phyloP scores from a whole-genome alignment of 208 protist genomes.

The Trypanosoma avium region DNA sequence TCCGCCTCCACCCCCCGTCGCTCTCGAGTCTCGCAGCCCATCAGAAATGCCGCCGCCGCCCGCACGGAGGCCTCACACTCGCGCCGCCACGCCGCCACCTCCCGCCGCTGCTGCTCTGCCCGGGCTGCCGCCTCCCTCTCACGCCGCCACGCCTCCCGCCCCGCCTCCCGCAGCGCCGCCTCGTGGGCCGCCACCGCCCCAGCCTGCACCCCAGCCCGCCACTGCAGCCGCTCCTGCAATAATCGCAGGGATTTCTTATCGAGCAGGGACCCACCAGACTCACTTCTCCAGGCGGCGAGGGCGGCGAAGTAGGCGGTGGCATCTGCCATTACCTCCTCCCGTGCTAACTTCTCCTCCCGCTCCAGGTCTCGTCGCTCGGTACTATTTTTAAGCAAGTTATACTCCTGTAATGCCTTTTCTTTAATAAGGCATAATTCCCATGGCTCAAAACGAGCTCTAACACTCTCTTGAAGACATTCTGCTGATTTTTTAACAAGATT shows the following conservation, averaged over 20 bases:
- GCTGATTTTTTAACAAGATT: background rate
- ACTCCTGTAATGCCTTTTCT: conserved; percentile 29
- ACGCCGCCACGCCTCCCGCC: conserved; percentile 54
- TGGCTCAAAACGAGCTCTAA: conserved; percentile 10
- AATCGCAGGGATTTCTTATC: background rate
- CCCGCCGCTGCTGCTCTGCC: conserved; percentile 12
- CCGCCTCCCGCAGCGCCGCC: conserved; percentile 39
- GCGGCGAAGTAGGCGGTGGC: conserved; percentile 20
- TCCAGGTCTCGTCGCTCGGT: conserved; percentile 21
- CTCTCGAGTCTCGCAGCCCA: conserved; percentile 37
- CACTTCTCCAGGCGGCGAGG: conserved; percentile 7
- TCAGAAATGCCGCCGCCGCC: conserved; percentile 59
- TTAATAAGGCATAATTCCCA: conserved; percentile 22
- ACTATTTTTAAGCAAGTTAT: conserved; percentile 20
- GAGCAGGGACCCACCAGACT: background rate
- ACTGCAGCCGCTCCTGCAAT: conserved; percentile 26
- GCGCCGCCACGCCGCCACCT: conserved; percentile 7
- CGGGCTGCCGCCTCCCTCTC: conserved; percentile 25
- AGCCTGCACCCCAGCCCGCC: conserved; percentile 9
- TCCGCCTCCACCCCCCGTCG: conserved; percentile 26
- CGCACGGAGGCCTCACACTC: conserved; percentile 32
- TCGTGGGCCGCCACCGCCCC: conserved; percentile 13
- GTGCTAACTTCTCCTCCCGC: conserved; percentile 27
- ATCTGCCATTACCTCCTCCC: conserved; percentile 27
- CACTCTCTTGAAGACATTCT: background rate